Base-by-base conservation (phyloP, 192 early-diverging fungal species). In the Coemansia sp. region DNA sequence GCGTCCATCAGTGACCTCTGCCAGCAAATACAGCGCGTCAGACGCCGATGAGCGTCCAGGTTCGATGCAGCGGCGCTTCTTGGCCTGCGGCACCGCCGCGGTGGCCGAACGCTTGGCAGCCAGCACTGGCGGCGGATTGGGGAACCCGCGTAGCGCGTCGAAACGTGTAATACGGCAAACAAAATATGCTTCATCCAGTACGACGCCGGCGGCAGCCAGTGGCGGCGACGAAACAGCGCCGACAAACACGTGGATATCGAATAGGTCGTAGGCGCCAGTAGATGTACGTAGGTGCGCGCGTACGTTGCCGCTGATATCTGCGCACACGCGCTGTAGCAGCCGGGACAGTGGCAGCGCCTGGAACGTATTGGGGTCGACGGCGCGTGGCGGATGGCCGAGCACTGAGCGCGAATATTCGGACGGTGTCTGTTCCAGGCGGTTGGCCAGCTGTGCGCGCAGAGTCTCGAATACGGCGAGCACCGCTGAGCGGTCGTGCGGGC, bases 281-380 rank as follows among this genome's bases (percentile, higher is more conserved):
- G 68, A 67, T 1, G 77, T 79, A 45, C 72, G 77, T 67, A 79
- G 28, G 40, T 74, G 77, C 11, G 72, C 77, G 25, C 77, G 77
- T 51, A 68, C 65, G 10, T 65, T 48, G 0, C 38, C 68, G 42
- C 57, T 29, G 14, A 65, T 50, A 34, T 64, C 68, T 7, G 68
- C 42, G 63, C 64, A 67, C 34, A 67, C 77, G 38, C 67, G 64
- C 51, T 71, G 77, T 18, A 73, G 62, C 60, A 79, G 59, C 22
- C 77, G 77, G 68, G 67, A 67, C n/a, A 71, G 38, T 5, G 77
- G 68, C 51, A 65, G 61, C 16, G 68, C 58, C 58, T 79, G 77
- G 65, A 79, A 79, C 4, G 67, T 67, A 52, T 67, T 73, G 3
- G 77, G 77, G 52, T 73, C 77, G 45, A 71, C 68, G 18, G 71